Evolutionary conservation across 2,329 filamentous ascomycete species (phyloP).

Genomic region (Alternaria sp.): DNA sequence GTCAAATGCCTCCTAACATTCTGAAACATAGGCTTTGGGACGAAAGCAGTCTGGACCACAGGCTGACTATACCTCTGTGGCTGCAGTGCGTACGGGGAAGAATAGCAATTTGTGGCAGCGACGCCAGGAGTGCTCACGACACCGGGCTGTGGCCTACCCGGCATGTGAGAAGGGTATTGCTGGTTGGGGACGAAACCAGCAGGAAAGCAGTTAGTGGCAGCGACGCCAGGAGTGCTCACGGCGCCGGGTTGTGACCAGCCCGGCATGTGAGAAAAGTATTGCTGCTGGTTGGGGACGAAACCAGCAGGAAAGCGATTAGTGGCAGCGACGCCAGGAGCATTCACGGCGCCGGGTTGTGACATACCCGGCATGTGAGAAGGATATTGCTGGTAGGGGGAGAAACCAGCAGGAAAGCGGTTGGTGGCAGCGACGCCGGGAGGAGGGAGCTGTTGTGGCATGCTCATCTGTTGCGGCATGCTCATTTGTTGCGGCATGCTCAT

Average conservation of each 20-base stretch:
- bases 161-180: background rate
- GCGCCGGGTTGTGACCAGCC: background rate
- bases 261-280: background rate
- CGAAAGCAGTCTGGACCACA: background rate
- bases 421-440: background rate
- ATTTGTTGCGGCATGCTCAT: background rate
- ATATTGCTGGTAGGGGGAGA: background rate
- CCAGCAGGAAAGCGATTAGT: background rate
- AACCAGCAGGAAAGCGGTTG: background rate
- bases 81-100: background rate
- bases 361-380: background rate
- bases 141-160: background rate
- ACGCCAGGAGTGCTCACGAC: background rate
- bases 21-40: background rate
- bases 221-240: background rate
- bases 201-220: background rate
- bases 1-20: background rate
- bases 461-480: background rate
- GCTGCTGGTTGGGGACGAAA: background rate
- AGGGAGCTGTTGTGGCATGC: slow-evolving; percentile 1
- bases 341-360: background rate
- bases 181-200: background rate
- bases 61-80: background rate
- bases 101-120: background rate
- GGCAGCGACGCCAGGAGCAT: background rate